These are phyloP conservation scores for Amphichorda felina DNA, from an alignment of 2,329 filamentous ascomycete species.

Conservation along the genomic window DNA sequence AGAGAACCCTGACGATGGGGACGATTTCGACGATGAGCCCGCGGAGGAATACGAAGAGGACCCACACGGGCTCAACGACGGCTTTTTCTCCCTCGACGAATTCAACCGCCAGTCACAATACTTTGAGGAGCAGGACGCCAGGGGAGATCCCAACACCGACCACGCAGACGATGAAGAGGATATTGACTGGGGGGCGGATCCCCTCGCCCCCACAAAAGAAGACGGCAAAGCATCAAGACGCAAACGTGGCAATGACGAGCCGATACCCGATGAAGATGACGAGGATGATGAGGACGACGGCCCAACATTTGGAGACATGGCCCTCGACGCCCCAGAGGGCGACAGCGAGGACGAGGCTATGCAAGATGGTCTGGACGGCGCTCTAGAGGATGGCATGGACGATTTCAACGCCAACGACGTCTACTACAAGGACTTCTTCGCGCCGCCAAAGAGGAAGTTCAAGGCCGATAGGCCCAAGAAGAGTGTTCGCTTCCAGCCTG, in stretches of 20 bases:
- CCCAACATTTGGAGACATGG: conserved; percentile 72
- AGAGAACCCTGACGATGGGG: conserved; percentile 20
- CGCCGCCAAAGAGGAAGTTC: conserved; percentile 70
- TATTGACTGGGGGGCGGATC: conserved; percentile 78
- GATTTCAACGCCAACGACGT: conserved; percentile 76
- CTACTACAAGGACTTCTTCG: conserved; percentile 90
- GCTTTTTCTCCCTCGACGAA: conserved; percentile 94
- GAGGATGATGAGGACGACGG: conserved; percentile 60
- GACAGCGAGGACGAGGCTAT: conserved; percentile 51
- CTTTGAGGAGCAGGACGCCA: conserved; percentile 74
- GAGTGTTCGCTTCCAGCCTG: conserved; percentile 24
- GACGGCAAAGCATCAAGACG: conserved; percentile 21
- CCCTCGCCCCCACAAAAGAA: conserved; percentile 33
- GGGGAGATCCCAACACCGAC: conserved; percentile 64
- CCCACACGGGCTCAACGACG: conserved; percentile 81
- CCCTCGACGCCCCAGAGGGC: conserved; percentile 62
- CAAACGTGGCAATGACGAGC: conserved; percentile 12
- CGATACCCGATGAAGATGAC: conserved; percentile 21
- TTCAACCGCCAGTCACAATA: conserved; percentile 93
- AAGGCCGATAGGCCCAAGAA: conserved; percentile 39
- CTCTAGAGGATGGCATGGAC: conserved; percentile 28
- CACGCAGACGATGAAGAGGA: conserved; percentile 73
- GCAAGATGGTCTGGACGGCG: conserved; percentile 13
- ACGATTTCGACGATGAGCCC: conserved; percentile 20
- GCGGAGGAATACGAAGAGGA: conserved; percentile 43